phyloP scores from a whole-genome alignment of 2,329 filamentous ascomycete genomes.

The Sporothrix curviconia region DNA sequence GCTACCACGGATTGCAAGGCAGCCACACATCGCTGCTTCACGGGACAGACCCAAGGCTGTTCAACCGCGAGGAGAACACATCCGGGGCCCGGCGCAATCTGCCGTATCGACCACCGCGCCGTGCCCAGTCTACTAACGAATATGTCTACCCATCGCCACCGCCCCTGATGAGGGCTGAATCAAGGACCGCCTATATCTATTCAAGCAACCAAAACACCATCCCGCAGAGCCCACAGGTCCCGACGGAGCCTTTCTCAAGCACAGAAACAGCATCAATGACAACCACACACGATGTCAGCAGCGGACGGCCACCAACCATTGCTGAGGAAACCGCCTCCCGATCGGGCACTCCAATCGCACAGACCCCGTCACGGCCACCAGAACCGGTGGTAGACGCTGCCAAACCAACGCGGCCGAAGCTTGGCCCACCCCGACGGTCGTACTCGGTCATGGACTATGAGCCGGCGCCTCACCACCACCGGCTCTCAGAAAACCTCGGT shows the following conservation, averaged over 20 bases:
- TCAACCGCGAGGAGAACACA: constrained; percentile 37
- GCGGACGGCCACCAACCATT: constrained; percentile 16
- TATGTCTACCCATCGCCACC: constrained; percentile 30
- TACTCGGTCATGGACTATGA: constrained; percentile 57
- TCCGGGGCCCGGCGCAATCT: constrained; percentile 32
- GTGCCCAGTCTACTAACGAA: constrained; percentile 43
- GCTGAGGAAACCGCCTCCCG: constrained; percentile 11
- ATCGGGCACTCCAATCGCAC: not conserved
- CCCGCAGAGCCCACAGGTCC: not conserved
- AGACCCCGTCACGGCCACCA: not conserved
- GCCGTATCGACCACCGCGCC: constrained; percentile 34
- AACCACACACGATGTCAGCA: not conserved
- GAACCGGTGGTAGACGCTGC: not conserved
- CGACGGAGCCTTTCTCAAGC: not conserved
- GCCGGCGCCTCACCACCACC: constrained; percentile 45
- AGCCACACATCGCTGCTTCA: constrained; percentile 18
- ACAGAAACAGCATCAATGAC: not conserved
- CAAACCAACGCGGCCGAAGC: constrained; percentile 26
- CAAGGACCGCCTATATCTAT: constrained; percentile 15
- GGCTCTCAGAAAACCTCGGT: constrained; percentile 38
- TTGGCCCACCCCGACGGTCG: constrained; percentile 46
- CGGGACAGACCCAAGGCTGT: constrained; percentile 21
- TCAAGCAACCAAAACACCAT: not conserved
- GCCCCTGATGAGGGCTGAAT: constrained; percentile 14
- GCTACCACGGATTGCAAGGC: constrained; percentile 23